Base-by-base conservation (phyloP, 1,284 basidiomycete genomes). In the Mrakiaceae sp. region DNA sequence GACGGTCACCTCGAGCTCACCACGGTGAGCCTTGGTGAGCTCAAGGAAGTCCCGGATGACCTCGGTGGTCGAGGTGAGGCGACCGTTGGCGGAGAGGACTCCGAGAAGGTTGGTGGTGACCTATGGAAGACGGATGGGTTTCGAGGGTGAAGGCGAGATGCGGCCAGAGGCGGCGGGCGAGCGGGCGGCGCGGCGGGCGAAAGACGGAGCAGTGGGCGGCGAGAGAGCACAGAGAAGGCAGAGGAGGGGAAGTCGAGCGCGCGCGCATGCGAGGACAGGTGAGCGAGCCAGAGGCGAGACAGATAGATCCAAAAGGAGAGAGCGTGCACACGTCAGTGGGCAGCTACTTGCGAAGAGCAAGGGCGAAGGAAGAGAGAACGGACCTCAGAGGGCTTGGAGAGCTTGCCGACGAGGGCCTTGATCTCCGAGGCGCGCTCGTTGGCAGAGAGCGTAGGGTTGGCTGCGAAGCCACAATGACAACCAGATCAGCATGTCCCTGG, bases 11-110 rank as follows among this genome's bases (percentile, higher is more conserved):
- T 88, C 90, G 70, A 98, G 81, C 79, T 98, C 95, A 71, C 95
- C 95, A 76, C 84, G 88, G 83, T 98, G 84, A 72, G 88, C 86
- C 65, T 89, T 80, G 70, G 96, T 88, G 70, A 98, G 85, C 75
- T 87, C 84, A 71, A 90, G 85, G 80, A 98, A 98, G 69, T 89
- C 92, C 73, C 88, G 85, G 71, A 98, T 90, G 68, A 96, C 90
- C 71, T 87, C 87, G 71, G 84, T 79, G 43, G 90, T 86, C 80
- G 95, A 87, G 67, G 79, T 81, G 68, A 98, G 81, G 69, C 96
- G 83, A 68, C 93, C 93, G 78, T 99, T 98, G 78, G 97, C 90
- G 66, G 90, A 88, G 69, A 98, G 84, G 70, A 98, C 86, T 53
- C 78, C 76, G 76, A 99, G 87, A 71, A 99, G 82, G 81, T 98